phyloP scores from a whole-genome alignment of 768 basidiomycete species.

The Suillus bovinus region DNA sequence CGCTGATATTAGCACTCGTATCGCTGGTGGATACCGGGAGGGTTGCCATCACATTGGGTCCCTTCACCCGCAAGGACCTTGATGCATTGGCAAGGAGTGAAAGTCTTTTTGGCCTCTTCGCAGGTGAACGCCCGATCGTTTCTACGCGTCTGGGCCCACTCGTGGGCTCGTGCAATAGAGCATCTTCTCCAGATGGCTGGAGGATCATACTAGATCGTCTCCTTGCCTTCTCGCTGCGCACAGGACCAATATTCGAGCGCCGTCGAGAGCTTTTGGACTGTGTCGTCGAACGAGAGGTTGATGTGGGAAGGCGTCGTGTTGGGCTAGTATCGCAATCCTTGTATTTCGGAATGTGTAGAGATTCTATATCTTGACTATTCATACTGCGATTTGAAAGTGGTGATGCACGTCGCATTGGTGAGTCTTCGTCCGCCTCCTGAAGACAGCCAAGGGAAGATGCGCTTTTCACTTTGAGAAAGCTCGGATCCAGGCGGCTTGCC shows the following conservation, averaged over 20 bases:
- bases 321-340: slow-evolving; percentile 43
- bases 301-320: slow-evolving; percentile 47
- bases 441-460: slow-evolving; percentile 59
- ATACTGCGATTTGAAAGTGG: slow-evolving; percentile 71
- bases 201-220: slow-evolving; percentile 83
- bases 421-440: slow-evolving; percentile 70
- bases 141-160: slow-evolving; percentile 44
- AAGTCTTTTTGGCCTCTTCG: slow-evolving; percentile 58
- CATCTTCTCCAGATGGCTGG: slow-evolving; percentile 51
- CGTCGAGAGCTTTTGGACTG: slow-evolving; percentile 47
- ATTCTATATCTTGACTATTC: slow-evolving; percentile 40
- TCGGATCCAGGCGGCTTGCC: slow-evolving; percentile 67
- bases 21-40: slow-evolving; percentile 39
- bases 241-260: slow-evolving; percentile 75
- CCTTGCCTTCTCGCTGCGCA: slow-evolving; percentile 69
- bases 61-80: slow-evolving; percentile 36
- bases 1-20: slow-evolving; percentile 43
- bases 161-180: slow-evolving; percentile 25
- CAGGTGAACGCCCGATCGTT: slow-evolving; percentile 48
- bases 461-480: slow-evolving; percentile 60
- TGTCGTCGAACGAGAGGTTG: slow-evolving; percentile 41
- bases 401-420: slow-evolving; percentile 28
- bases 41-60: slow-evolving; percentile 32
- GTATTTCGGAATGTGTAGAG: slow-evolving; percentile 36
- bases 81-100: slow-evolving; percentile 48